A percentile compares a stretch with the other conserved stretches of the same genome.
These are phyloP conservation scores for Penicillium polonicum DNA, from an alignment of 2,329 filamentous ascomycete species.

Conservation along the genomic window DNA sequence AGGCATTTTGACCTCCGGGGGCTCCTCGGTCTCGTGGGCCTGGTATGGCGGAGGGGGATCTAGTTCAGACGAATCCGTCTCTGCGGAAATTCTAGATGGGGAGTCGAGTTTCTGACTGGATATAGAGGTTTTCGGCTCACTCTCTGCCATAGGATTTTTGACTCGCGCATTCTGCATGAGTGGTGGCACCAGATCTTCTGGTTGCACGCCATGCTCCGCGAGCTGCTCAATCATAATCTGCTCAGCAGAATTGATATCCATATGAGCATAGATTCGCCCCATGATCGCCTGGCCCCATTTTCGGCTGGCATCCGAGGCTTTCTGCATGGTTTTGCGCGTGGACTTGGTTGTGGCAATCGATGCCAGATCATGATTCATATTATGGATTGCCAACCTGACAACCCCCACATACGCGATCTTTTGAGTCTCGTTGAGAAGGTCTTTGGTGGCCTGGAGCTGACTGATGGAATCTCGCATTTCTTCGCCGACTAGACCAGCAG, in stretches of 20 bases:
- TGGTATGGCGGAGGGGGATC: slow-evolving; percentile 55
- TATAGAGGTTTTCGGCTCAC: slow-evolving; percentile 38
- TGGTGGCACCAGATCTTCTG: slow-evolving; percentile 76
- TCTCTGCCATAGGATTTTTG: slow-evolving; percentile 80
- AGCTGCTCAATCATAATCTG: slow-evolving; percentile 99
- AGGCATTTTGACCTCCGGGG: slow-evolving; percentile 77
- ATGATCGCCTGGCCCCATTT: slow-evolving; percentile 99
- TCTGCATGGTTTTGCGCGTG: slow-evolving; percentile 68
- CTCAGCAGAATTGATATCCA: slow-evolving; percentile 86
- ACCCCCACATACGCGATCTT: slow-evolving; percentile 94
- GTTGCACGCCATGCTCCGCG: slow-evolving; percentile 83
- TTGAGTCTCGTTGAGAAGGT: slow-evolving; percentile 91
- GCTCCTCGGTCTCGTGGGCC: slow-evolving; percentile 64
- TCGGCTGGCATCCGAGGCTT: slow-evolving; percentile 73
- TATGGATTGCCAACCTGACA: slow-evolving; percentile 74
- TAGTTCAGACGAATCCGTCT: slow-evolving; percentile 48
- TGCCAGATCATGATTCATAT: slow-evolving; percentile 70
- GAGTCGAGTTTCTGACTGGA: slow-evolving; percentile 30
- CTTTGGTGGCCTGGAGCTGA: slow-evolving; percentile 94
- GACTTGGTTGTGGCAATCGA: slow-evolving; percentile 58
- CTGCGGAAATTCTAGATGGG: slow-evolving; percentile 34
- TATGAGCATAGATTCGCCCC: slow-evolving; percentile 88
- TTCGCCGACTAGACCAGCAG: slow-evolving; percentile 66
- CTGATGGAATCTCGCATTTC: slow-evolving; percentile 80
- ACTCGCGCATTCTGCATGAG: slow-evolving; percentile 91